Percentiles rank a stretch among this genome's conserved stretches.
phyloP scores from a whole-genome alignment of 2,329 filamentous ascomycete genomes.

The Rutstroemia sp. region DNA sequence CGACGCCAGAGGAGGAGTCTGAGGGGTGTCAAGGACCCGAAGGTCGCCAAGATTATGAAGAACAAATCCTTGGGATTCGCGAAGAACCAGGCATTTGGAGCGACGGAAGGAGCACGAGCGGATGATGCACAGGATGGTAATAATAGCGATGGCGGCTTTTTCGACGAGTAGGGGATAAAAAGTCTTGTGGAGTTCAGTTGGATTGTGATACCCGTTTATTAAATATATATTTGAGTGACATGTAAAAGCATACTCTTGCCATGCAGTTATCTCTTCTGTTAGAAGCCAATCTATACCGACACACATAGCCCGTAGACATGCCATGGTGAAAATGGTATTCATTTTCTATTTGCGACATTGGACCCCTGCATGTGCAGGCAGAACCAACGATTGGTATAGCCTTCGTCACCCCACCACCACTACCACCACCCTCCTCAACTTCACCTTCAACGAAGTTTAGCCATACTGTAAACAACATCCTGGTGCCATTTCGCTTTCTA shows the following conservation, averaged over 20 bases:
- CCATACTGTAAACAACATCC: too few relatives aligned
- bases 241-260: background rate
- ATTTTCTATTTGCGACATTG: too few relatives aligned
- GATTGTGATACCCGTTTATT: conserved; percentile 8
- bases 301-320: too few relatives aligned
- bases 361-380: too few relatives aligned
- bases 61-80: conserved; percentile 23
- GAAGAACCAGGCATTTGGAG: conserved; percentile 26
- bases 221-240: background rate
- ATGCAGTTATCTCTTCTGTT: background rate
- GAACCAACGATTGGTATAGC: too few relatives aligned
- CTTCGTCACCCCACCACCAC: too few relatives aligned
- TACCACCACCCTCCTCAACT: too few relatives aligned
- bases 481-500: too few relatives aligned
- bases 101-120: conserved; percentile 11
- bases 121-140: conserved; percentile 32
- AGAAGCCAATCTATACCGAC: background rate
- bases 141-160: conserved; percentile 51
- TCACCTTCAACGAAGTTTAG: too few relatives aligned
- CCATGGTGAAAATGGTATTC: too few relatives aligned
- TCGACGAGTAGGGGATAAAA: conserved; percentile 34
- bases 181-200: conserved; percentile 4
- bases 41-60: conserved; percentile 16
- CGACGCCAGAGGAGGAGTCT: conserved; percentile 26
- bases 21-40: conserved; percentile 11